These are phyloP conservation scores for Pseudomonodictys pantanalensis DNA, from an alignment of 495 filamentous ascomycete genomes.

Conservation along the genomic window DNA sequence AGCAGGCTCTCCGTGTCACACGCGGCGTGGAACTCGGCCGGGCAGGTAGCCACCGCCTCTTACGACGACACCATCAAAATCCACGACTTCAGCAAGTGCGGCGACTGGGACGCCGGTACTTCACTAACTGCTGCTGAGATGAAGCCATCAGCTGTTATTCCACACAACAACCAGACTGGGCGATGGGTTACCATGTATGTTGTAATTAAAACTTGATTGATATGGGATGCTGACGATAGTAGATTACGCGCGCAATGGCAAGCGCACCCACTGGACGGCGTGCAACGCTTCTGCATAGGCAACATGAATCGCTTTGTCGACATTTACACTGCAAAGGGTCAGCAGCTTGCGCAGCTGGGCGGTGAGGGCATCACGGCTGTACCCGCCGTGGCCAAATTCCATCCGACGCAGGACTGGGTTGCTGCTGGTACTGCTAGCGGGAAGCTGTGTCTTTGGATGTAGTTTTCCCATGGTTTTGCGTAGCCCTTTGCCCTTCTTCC, in stretches of 20 bases:
- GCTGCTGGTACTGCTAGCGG: slow-evolving; percentile 89
- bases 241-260: slow-evolving; percentile 96
- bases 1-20: slow-evolving; percentile 84
- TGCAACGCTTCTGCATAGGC: slow-evolving; percentile 85
- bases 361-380: slow-evolving; percentile 90
- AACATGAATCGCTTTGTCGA: slow-evolving; percentile 99
- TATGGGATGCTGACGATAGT: slow-evolving; percentile 1
- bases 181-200: slow-evolving; percentile 71
- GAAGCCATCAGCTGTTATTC: slow-evolving; percentile 64
- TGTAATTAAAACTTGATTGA: neutral
- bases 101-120: slow-evolving; percentile 61
- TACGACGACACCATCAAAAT: slow-evolving; percentile 97
- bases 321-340: slow-evolving; percentile 72
- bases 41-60: slow-evolving; percentile 82
- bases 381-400: slow-evolving; percentile 87
- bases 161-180: slow-evolving; percentile 95
- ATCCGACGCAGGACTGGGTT: slow-evolving; percentile 85
- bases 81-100: slow-evolving; percentile 68
- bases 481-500: neutral
- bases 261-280: slow-evolving; percentile 64
- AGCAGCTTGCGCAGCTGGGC: slow-evolving; percentile 86
- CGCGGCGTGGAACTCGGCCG: slow-evolving; percentile 77
- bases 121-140: slow-evolving; percentile 60
- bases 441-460: slow-evolving; percentile 90
- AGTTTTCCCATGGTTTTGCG: slow-evolving; percentile 25